These are phyloP conservation scores for Trichoderma hamatum DNA, from an alignment of 2,329 filamentous ascomycete genomes.

Conservation along the genomic window DNA sequence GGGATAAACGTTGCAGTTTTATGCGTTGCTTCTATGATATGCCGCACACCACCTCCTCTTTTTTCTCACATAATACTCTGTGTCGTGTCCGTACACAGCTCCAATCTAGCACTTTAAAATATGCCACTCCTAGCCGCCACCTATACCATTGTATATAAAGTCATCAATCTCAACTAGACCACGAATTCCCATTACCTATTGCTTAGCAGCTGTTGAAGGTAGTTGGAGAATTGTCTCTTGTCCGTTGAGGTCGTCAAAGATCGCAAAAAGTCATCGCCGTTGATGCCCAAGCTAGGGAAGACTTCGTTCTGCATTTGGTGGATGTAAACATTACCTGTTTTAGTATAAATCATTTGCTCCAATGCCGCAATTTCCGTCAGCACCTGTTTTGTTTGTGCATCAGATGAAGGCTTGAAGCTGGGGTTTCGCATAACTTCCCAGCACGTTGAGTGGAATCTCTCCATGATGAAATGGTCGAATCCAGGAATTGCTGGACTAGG, in stretches of 20 bases:
- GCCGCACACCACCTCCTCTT: neutral
- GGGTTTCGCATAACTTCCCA: slow-evolving; percentile 85
- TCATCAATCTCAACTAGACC: neutral
- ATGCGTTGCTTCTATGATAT: slow-evolving; percentile 21
- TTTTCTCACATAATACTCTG: slow-evolving; percentile 2
- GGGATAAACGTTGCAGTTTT: slow-evolving; percentile 2
- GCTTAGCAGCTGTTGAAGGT: slow-evolving; percentile 62
- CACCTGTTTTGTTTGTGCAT: slow-evolving; percentile 87
- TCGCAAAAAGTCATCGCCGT: slow-evolving; percentile 62
- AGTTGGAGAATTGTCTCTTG: slow-evolving; percentile 65
- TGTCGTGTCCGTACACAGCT: neutral
- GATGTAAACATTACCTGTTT: slow-evolving; percentile 83
- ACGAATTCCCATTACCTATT: slow-evolving; percentile 39
- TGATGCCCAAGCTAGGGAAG: slow-evolving; percentile 66
- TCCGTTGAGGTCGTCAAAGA: slow-evolving; percentile 62
- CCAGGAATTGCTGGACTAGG: slow-evolving; percentile 71
- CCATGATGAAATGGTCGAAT: slow-evolving; percentile 89
- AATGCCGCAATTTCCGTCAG: slow-evolving; percentile 84
- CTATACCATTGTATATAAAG: neutral
- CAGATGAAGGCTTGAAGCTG: slow-evolving; percentile 74
- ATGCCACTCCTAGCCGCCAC: neutral
- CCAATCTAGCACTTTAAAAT: neutral
- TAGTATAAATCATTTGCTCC: slow-evolving; percentile 87
- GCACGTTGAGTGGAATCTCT: slow-evolving; percentile 82
- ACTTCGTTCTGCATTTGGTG: slow-evolving; percentile 66